These are phyloP conservation scores for Eutrema salsugineum DNA, from an alignment of 441 rosid genomes.

Conservation along the genomic window DNA sequence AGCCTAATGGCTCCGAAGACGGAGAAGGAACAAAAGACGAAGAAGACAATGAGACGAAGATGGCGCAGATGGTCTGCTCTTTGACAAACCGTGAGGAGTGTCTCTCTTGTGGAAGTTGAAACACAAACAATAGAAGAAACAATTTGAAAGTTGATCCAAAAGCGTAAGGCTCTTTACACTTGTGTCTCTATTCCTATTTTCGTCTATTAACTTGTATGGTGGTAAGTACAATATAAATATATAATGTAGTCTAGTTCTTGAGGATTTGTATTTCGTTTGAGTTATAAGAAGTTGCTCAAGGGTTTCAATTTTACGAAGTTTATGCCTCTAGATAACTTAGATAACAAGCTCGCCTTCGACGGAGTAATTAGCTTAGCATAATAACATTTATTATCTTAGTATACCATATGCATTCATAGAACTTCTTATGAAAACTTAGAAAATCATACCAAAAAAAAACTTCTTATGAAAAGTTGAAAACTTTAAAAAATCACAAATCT, in stretches of 20 bases:
- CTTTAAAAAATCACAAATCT: too few species aligned
- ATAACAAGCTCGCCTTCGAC: background rate
- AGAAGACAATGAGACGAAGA: slow-evolving; percentile 51
- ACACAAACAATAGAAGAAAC: background rate
- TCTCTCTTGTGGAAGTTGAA: slow-evolving; percentile 84
- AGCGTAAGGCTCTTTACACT: background rate
- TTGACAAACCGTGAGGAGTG: slow-evolving; percentile 85
- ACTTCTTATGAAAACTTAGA: too few species aligned
- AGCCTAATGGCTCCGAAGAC: slow-evolving; percentile 26
- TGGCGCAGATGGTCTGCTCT: slow-evolving; percentile 89
- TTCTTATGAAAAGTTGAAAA: too few species aligned
- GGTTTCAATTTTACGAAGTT: background rate
- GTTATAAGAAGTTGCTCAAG: background rate
- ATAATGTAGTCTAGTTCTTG: background rate
- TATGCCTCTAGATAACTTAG: too few species aligned
- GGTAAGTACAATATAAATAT: background rate
- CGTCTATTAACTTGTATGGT: background rate
- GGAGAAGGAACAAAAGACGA: slow-evolving; percentile 16
- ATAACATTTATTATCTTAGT: too few species aligned
- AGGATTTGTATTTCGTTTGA: too few species aligned
- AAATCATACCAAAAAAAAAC: too few species aligned
- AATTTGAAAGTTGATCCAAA: background rate
- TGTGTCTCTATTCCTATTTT: background rate
- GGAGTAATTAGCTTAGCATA: background rate
- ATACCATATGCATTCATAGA: too few species aligned